Conservation (phyloP, 140 eudicot genomes). For the Eryngium alpinum region DNA sequence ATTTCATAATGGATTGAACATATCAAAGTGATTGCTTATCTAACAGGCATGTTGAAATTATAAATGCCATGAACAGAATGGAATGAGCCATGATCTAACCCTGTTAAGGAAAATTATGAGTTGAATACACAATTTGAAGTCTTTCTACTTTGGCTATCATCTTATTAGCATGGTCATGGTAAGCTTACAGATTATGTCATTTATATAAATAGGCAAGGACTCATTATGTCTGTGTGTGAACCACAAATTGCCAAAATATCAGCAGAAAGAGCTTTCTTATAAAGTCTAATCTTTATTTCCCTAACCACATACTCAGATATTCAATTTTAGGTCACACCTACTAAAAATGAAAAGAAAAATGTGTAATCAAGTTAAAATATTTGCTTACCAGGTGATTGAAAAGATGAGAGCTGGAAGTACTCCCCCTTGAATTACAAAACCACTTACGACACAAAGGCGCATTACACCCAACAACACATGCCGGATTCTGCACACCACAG, state of each 20-base stretch:
- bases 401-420: conserved; percentile 92
- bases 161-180: not conserved
- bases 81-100: not conserved
- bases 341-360: not conserved
- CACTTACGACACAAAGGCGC: conserved; percentile 95
- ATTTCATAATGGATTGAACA: not conserved
- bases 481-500: conserved; percentile 96
- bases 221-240: not conserved
- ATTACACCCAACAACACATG: conserved; percentile 95
- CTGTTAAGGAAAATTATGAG: not conserved
- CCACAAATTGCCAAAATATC: not conserved
- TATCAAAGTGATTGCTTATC: not conserved
- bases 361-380: not conserved
- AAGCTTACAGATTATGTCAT: too few species aligned
- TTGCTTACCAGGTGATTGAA: conserved; percentile 70
- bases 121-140: not conserved
- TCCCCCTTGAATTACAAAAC: conserved; percentile 97
- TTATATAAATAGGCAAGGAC: not conserved
- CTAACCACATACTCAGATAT: not conserved
- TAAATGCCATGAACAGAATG: not conserved
- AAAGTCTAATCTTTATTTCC: not conserved
- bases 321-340: not conserved
- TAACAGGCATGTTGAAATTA: not conserved
- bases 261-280: not conserved
- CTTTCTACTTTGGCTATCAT: not conserved